Evolutionary conservation across 2,329 filamentous ascomycete genomes (phyloP).

Genomic region (Penicillium sp.): DNA sequence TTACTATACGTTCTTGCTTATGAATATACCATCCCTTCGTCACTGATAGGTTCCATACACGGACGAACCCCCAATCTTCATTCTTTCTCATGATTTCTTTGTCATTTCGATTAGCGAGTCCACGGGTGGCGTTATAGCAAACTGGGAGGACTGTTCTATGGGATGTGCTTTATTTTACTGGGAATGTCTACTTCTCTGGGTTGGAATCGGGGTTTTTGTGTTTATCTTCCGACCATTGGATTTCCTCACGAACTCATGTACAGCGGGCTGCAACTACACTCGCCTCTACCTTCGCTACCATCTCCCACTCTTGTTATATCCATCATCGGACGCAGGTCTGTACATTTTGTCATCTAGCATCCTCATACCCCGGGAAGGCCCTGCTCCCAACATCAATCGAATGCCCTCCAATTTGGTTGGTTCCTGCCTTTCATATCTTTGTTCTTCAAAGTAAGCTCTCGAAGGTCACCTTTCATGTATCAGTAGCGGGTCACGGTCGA

Average conservation of each 20-base stretch:
- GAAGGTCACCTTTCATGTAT: too few relatives aligned
- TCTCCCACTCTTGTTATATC: conserved; percentile 11
- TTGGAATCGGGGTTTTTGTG: conserved; percentile 9
- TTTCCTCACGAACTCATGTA: conserved; percentile 20
- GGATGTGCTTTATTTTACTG: conserved; percentile 11
- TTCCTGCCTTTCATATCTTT: neutral
- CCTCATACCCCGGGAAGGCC: conserved; percentile 3
- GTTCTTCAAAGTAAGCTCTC: neutral
- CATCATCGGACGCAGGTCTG: conserved; percentile 19
- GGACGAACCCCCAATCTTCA: conserved; percentile 1
- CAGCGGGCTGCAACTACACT: conserved; percentile 10
- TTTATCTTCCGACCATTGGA: conserved; percentile 2
- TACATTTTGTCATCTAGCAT: conserved; percentile 25
- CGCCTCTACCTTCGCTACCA: conserved; percentile 11
- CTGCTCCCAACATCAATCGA: conserved; percentile 10
- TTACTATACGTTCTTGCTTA: conserved; percentile 9
- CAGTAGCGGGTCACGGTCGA: too few relatives aligned
- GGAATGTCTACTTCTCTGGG: conserved; percentile 3
- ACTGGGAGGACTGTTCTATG: conserved; percentile 13
- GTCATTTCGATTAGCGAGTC: conserved; percentile 25
- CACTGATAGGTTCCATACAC: neutral
- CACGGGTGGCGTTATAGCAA: conserved; percentile 28
- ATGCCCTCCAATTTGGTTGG: conserved; percentile 8
- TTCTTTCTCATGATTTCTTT: conserved; percentile 17
- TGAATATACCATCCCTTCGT: conserved; percentile 16